Conservation (phyloP, 148 eudicot genomes). For the Persicaria tinctoria region DNA sequence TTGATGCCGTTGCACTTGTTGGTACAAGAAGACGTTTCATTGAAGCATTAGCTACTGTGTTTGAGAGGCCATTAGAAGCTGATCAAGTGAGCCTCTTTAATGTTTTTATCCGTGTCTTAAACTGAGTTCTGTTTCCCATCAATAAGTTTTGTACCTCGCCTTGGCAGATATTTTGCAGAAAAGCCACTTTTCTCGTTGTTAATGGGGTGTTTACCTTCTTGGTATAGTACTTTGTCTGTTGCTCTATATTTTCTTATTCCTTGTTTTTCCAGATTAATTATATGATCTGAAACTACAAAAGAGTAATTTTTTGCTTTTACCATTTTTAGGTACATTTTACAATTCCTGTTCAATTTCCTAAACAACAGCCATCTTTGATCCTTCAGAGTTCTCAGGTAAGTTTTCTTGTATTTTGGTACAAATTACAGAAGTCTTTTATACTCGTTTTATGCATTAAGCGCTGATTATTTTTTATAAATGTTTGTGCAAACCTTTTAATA, state of each 20-base stretch:
- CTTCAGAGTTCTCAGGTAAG: slow-evolving; percentile 88
- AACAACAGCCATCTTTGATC: slow-evolving; percentile 59
- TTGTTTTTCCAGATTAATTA: neutral
- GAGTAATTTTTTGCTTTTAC: neutral
- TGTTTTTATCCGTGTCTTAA: slow-evolving; percentile 7
- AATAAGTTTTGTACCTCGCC: slow-evolving; percentile 13
- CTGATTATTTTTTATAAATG: neutral
- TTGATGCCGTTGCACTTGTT: slow-evolving; percentile 67
- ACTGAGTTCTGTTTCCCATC: neutral
- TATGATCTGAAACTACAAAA: neutral
- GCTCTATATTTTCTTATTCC: neutral
- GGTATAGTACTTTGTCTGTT: slow-evolving; percentile 35
- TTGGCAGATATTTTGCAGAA: slow-evolving; percentile 78
- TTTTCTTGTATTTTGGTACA: slow-evolving; percentile 4
- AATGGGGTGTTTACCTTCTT: slow-evolving; percentile 73
- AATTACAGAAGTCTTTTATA: neutral
- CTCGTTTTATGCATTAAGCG: neutral
- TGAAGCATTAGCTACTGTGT: slow-evolving; percentile 47
- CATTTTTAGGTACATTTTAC: slow-evolving; percentile 64
- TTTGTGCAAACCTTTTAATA: neutral
- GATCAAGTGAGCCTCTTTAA: slow-evolving; percentile 52
- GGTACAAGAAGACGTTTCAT: slow-evolving; percentile 68
- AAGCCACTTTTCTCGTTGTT: slow-evolving; percentile 60
- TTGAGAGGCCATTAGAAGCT: slow-evolving; percentile 93
- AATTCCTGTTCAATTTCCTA: slow-evolving; percentile 75